phyloP scores from a whole-genome alignment of 2,329 filamentous ascomycete species.

The Xylariaceae sp. region DNA sequence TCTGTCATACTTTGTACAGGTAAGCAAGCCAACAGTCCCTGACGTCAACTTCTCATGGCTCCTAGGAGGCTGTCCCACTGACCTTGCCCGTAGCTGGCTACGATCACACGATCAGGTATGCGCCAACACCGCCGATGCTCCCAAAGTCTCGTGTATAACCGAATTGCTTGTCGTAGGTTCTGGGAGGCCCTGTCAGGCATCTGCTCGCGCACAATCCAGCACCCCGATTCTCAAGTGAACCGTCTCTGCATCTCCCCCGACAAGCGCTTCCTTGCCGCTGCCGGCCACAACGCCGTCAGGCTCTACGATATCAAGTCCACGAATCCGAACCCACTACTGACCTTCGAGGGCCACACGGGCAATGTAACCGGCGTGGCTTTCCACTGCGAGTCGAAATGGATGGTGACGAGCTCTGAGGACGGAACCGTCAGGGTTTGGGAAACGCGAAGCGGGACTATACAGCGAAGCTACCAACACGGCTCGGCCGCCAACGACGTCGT shows the following conservation, averaged over 20 bases:
- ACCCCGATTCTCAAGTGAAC: slow-evolving; percentile 97
- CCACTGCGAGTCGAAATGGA: slow-evolving; percentile 99
- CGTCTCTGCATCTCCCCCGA: slow-evolving; percentile 97
- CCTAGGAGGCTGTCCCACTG: slow-evolving; percentile 6
- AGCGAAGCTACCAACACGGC: slow-evolving; percentile 89
- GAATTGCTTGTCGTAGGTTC: slow-evolving; percentile 47
- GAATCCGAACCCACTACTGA: slow-evolving; percentile 90
- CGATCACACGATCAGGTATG: slow-evolving; percentile 59
- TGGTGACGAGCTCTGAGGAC: slow-evolving; percentile 97
- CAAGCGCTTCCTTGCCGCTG: slow-evolving; percentile 90
- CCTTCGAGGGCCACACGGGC: slow-evolving; percentile 91
- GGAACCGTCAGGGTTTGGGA: slow-evolving; percentile 98
- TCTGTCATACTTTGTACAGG: slow-evolving; percentile 61
- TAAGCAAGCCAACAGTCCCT: slow-evolving; percentile 35
- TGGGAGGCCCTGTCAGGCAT: slow-evolving; percentile 98
- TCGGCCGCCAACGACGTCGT: slow-evolving; percentile 94
- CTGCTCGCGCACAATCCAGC: slow-evolving; percentile 95
- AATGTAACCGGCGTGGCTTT: slow-evolving; percentile 97
- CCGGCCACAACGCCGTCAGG: slow-evolving; percentile 78
- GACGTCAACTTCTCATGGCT: not conserved
- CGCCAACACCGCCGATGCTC: not conserved
- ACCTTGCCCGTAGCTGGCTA: slow-evolving; percentile 48
- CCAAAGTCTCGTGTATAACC: not conserved
- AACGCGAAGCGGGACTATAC: slow-evolving; percentile 76
- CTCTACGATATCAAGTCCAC: slow-evolving; percentile 98